phyloP scores from a whole-genome alignment of 164 flowering plant genomes.

The Piper longum region DNA sequence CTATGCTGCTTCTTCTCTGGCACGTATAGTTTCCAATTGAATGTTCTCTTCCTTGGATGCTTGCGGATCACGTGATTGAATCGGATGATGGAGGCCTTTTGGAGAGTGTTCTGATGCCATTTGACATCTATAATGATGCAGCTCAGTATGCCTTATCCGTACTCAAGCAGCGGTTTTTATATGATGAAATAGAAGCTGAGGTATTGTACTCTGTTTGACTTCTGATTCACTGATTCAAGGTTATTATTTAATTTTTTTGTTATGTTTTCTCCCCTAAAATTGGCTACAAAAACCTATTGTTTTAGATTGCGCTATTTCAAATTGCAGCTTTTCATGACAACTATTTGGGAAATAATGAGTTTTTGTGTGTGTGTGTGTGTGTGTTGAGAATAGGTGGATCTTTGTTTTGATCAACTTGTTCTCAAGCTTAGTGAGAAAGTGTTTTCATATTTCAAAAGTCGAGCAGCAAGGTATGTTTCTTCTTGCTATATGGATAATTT shows the following conservation, averaged over 20 bases:
- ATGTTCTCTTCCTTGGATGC: slow-evolving; percentile 99
- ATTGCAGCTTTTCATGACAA: too few species aligned
- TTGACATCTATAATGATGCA: slow-evolving; percentile 95
- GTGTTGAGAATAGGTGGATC: slow-evolving; percentile 57
- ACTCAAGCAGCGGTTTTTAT: slow-evolving; percentile 87
- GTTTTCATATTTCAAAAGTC: slow-evolving; percentile 87
- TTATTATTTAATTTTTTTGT: too few species aligned
- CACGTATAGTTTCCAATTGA: slow-evolving; percentile 81
- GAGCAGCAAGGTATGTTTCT: slow-evolving; percentile 74
- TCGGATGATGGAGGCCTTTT: slow-evolving; percentile 68
- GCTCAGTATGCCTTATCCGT: slow-evolving; percentile 80
- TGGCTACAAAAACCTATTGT: neutral
- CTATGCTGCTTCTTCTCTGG: neutral
- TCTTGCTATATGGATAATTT: neutral
- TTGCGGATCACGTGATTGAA: slow-evolving; percentile 75
- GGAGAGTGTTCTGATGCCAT: slow-evolving; percentile 80
- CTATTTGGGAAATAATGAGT: too few species aligned
- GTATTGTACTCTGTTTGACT: slow-evolving; percentile 17
- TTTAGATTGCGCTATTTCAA: neutral
- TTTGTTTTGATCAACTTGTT: slow-evolving; percentile 90
- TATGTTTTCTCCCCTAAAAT: neutral
- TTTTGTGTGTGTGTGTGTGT: slow-evolving; percentile 49
- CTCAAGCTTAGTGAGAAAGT: slow-evolving; percentile 62
- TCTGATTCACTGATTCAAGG: too few species aligned
- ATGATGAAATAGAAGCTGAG: slow-evolving; percentile 99